Evolutionary conservation across 164 flowering plant species (phyloP), one percentile per base, ranked within the genome.

Genomic region (Stephania yunnanensis): DNA sequence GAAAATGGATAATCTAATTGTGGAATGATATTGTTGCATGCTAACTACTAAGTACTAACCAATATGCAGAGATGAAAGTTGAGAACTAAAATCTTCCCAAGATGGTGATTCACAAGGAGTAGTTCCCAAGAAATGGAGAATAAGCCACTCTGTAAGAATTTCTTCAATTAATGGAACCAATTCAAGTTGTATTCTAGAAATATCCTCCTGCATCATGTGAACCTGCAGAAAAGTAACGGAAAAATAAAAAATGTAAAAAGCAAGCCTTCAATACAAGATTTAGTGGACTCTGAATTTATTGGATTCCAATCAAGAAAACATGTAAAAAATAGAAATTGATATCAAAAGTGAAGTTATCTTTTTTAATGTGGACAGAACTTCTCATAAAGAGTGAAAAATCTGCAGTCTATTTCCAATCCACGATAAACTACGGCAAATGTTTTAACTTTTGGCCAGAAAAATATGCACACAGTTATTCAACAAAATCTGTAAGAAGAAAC

Each of bases 81-180:
- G 95, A 74, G 86, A 82, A 77, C 91, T 95, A 79, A 95, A 95
- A 86, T 95, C 98, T 83, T 93, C 96, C 74, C 84, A 64, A n/a
- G 87, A 67, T 46, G 85, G 88, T 69, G 89, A 80, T 79, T 87
- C 91, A 30, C 89, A 87, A 45, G 97, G 90, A 63, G 92, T 91
- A 72, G 87, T 86, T 74, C 83, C 87, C 81, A 95, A 69, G 82
- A 87, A 91, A 80, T 87, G 84, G 63, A 93, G 82, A 66, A 92
- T 81, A 78, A 87, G 86, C 98, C 99, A 95, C 77, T 92, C 97
- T 19, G 76, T 78, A 25, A 91, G 76, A 81, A 82, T 86, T 75
- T 92, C 95, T 77, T 87, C 87, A 76, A 92, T 82, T 94, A 91
- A 84, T 15, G 99, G 98, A 71, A 95, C 68, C 81, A 95, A 76